Percentiles rank a stretch among this genome's conserved stretches.
Evolutionary conservation across 2,329 filamentous ascomycete genomes (phyloP).

Genomic region (Moelleriella libera): DNA sequence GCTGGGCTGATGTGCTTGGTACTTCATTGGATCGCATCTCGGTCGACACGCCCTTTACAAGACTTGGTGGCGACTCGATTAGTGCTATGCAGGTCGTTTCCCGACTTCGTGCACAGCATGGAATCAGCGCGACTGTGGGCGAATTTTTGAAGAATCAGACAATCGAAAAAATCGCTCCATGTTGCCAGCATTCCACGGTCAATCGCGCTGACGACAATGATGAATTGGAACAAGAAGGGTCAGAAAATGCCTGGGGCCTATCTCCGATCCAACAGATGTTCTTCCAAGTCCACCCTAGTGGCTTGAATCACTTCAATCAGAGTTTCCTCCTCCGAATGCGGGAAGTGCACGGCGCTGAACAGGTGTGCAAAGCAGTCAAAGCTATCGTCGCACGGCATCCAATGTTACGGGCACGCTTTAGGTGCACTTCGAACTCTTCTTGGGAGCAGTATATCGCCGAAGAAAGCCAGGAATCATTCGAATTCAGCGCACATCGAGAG

Average conservation of each 20-base stretch:
- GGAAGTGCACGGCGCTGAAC: constrained; percentile 1
- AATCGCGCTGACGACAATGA: not conserved
- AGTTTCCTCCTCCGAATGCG: constrained; percentile 20
- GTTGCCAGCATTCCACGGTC: not conserved
- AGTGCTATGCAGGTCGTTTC: constrained; percentile 27
- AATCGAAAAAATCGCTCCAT: constrained; percentile 11
- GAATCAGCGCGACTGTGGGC: constrained; percentile 15
- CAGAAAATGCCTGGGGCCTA: constrained; percentile 17
- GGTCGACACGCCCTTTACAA: constrained; percentile 19
- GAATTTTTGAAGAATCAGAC: constrained; percentile 17
- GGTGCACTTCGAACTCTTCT: not conserved
- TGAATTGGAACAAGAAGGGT: constrained; percentile 5
- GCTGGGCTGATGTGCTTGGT: constrained; percentile 27
- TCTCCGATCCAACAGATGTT: constrained; percentile 30
- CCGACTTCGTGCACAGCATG: constrained; percentile 14
- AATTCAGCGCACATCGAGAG: not conserved
- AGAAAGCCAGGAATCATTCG: not conserved
- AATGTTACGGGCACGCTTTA: constrained; percentile 22
- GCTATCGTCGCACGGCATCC: constrained; percentile 15
- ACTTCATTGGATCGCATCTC: constrained; percentile 14
- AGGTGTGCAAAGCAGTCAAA: constrained; percentile 10
- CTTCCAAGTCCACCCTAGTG: constrained; percentile 17
- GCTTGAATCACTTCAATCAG: constrained; percentile 27
- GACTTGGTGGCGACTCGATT: constrained; percentile 29
- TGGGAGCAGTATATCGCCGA: constrained; percentile 13